Evolutionary conservation across 2,329 filamentous ascomycete species (phyloP), one percentile per base, ranked within the genome.

Genomic region (Emmonsiellopsis sp.): DNA sequence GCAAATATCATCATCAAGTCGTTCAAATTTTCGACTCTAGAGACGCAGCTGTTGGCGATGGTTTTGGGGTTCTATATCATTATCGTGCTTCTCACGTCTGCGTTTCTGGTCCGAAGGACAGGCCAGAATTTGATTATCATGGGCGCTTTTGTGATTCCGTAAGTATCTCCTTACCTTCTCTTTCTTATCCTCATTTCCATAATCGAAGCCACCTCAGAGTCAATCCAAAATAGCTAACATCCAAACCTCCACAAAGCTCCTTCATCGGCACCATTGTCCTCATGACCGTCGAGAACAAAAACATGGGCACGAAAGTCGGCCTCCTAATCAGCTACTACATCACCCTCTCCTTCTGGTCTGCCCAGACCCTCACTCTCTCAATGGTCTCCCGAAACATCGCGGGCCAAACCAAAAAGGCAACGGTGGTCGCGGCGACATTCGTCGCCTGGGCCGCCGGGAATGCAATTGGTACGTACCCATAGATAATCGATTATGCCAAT

Each of bases 291-390:
- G 67, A 78, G 21, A 83, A 84, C 58, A 73, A 75, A 6, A 79
- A 73, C 43, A 74, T 75, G 37, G 67, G 77, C 7, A 82, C 81
- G 39, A 78, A 85, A 67, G 76, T 84, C 32, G 86, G 86, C 5
- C 75, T 90, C 0, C 71, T 89, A 11, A 80, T 89, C 62, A 80
- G 77, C 62, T 90, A 89, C 74, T 90, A 89, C 70, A 84, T 89
- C 56, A 84, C 82, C 0, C 76, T 88, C 14, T 87, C 83, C 5
- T 90, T 90, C 77, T 89, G 85, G 85, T 83, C 85, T 0, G 85
- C 84, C 0, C 81, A 86, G 61, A 85, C 82, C 1, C 72, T 88
- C 10, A 74, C 78, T 6, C 76, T 88, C 60, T 84, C 82, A 11
- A 77, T 88, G 73, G 76, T 87, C 53, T 81, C 81, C 0, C 77